Conservation (phyloP, 1,284 basidiomycete genomes). For the Cryptococcus jaspeensis region DNA sequence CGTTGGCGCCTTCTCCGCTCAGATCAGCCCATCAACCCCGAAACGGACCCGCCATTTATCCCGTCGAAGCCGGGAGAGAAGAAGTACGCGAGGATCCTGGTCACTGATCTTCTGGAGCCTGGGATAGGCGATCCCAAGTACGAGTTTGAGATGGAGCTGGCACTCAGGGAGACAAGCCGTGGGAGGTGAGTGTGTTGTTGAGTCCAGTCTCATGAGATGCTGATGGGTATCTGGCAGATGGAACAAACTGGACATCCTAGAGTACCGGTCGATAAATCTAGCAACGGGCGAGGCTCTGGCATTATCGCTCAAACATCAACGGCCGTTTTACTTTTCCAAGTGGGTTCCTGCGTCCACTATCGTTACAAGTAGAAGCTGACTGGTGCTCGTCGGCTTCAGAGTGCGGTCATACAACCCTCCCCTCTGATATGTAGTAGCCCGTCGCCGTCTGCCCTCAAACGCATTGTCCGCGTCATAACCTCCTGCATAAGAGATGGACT, state of each 20-base stretch:
- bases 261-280: conserved; percentile 72
- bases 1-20: conserved; percentile 41
- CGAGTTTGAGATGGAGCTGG: conserved; percentile 79
- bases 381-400: conserved; percentile 2
- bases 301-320: conserved; percentile 74
- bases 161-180: conserved; percentile 70
- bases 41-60: conserved; percentile 21
- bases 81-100: conserved; percentile 25
- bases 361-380: background rate
- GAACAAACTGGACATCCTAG: conserved; percentile 78
- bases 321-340: conserved; percentile 90
- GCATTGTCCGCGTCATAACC: background rate
- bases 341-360: conserved; percentile 24
- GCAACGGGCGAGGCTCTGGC: conserved; percentile 71
- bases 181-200: conserved; percentile 56
- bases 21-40: conserved; percentile 17
- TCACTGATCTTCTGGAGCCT: conserved; percentile 47
- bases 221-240: conserved; percentile 54
- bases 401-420: conserved; percentile 21
- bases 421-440: conserved; percentile 1
- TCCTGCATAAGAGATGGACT: background rate
- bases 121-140: conserved; percentile 58
- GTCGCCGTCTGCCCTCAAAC: background rate
- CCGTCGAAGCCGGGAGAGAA: background rate
- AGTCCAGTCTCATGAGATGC: background rate